Conservation (phyloP, 306 rosid species). For the Vigna angularis region DNA sequence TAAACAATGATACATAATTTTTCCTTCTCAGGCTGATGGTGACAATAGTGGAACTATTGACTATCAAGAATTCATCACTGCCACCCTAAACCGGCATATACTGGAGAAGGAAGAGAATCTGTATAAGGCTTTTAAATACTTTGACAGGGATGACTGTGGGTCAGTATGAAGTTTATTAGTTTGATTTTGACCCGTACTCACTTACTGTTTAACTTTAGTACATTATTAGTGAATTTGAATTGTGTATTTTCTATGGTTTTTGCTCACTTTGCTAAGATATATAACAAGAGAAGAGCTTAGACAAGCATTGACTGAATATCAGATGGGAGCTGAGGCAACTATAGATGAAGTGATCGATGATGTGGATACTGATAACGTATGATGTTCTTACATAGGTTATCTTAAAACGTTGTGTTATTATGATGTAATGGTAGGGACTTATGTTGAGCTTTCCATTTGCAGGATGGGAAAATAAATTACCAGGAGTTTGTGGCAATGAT, state of each 20-base stretch:
- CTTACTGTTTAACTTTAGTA: too few relatives aligned
- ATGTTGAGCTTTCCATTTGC: constrained; percentile 20
- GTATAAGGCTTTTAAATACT: constrained; percentile 80
- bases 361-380: constrained; percentile 81
- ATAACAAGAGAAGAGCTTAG: constrained; percentile 90
- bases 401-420: not conserved
- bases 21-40: constrained; percentile 75
- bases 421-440: not conserved
- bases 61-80: constrained; percentile 81
- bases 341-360: constrained; percentile 87
- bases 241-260: not conserved
- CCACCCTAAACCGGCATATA: constrained; percentile 91
- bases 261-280: constrained; percentile 52
- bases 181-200: too few relatives aligned
- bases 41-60: constrained; percentile 80
- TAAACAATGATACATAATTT: not conserved
- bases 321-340: constrained; percentile 86
- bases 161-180: constrained; percentile 30
- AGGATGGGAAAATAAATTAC: constrained; percentile 88
- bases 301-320: constrained; percentile 78
- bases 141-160: constrained; percentile 87
- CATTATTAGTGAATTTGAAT: not conserved
- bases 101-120: constrained; percentile 82
- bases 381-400: constrained; percentile 17
- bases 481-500: constrained; percentile 88